These are phyloP conservation scores for Umbelopsis isabellina DNA, from an alignment of 192 early-diverging fungal species.

Conservation along the genomic window DNA sequence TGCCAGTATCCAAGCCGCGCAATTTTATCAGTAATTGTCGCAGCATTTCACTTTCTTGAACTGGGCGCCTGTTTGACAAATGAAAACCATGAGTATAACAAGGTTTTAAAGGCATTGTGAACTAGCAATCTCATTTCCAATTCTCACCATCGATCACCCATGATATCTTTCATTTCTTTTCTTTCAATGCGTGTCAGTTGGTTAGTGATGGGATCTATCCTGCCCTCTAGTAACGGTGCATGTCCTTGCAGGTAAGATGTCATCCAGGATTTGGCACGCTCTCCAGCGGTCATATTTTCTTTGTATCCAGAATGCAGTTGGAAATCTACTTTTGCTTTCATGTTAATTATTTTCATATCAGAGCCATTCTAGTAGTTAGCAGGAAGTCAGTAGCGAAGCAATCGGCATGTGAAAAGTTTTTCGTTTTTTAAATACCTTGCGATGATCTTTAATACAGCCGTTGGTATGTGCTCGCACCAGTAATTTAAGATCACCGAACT, in stretches of 20 bases:
- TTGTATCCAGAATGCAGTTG: constrained; percentile 25
- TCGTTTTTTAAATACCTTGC: constrained; percentile 3
- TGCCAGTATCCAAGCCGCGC: constrained; percentile 22
- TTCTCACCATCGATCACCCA: constrained; percentile 34
- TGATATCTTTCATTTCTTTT: constrained; percentile 36
- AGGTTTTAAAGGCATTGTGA: too few relatives aligned
- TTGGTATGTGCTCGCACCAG: constrained; percentile 32
- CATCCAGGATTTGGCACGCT: constrained; percentile 39
- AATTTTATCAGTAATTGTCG: constrained; percentile 32
- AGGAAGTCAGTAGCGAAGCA: neutral
- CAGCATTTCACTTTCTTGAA: constrained; percentile 35
- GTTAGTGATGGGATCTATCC: constrained; percentile 36
- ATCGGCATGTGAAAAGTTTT: neutral
- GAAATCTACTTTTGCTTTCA: constrained; percentile 45
- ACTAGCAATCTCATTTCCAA: too few relatives aligned
- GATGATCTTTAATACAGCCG: constrained; percentile 16
- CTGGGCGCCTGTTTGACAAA: constrained; percentile 19
- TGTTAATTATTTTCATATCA: constrained; percentile 24
- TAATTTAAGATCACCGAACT: constrained; percentile 35
- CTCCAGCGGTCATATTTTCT: constrained; percentile 33
- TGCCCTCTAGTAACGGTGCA: constrained; percentile 36
- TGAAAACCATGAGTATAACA: neutral
- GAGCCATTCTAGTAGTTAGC: neutral
- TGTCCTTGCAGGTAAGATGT: constrained; percentile 35
- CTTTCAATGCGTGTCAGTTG: constrained; percentile 28